A percentile compares a stretch with the other conserved stretches of the same genome.
Evolutionary conservation across 1,284 basidiomycete genomes (phyloP).

Genomic region (Peniophora sp.): DNA sequence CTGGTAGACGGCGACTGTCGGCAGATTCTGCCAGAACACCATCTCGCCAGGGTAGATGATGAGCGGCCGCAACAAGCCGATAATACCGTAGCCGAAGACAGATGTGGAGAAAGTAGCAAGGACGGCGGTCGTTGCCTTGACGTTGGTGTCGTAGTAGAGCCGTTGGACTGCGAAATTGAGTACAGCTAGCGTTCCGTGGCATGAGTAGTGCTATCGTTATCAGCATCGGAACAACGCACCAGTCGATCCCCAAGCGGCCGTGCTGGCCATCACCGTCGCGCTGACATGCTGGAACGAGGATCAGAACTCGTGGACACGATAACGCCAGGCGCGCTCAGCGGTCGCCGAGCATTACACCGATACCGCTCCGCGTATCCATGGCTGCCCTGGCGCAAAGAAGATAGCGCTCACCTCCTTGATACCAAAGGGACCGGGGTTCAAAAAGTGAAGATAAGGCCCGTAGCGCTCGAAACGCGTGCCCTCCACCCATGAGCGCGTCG

Average conservation of each 20-base stretch:
- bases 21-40: constrained; percentile 62
- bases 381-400: not conserved
- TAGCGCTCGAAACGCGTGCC: constrained; percentile 33
- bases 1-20: constrained; percentile 57
- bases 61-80: constrained; percentile 48
- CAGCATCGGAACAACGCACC: constrained; percentile 31
- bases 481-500: constrained; percentile 28
- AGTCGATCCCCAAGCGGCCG: constrained; percentile 42
- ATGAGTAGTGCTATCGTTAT: not conserved
- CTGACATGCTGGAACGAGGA: constrained; percentile 41
- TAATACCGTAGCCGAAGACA: constrained; percentile 59
- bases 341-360: not conserved
- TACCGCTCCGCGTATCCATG: too few species aligned
- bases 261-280: constrained; percentile 52
- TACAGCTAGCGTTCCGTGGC: too few species aligned
- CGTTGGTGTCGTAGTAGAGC: constrained; percentile 53
- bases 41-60: constrained; percentile 65
- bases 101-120: constrained; percentile 60
- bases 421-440: constrained; percentile 52
- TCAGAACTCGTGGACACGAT: not conserved
- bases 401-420: constrained; percentile 46
- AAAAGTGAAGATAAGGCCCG: constrained; percentile 32
- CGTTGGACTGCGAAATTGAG: constrained; percentile 13
- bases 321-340: not conserved
- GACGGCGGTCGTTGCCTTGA: constrained; percentile 48